Base-by-base conservation (phyloP, 768 basidiomycete species). In the Kwoniella mangroviensis region DNA sequence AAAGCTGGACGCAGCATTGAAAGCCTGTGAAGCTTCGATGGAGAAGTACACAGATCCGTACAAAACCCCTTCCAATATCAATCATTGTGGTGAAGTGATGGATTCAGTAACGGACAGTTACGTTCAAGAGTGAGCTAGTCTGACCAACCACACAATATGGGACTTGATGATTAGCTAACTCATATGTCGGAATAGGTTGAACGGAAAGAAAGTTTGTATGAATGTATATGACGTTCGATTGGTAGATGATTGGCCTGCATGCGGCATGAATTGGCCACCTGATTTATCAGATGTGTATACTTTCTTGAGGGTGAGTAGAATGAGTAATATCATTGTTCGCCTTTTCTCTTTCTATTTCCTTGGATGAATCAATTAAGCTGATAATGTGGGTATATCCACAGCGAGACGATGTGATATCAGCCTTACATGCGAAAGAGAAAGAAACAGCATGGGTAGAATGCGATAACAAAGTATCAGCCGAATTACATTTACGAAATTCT, bases 191-290 rank as follows among this genome's bases (percentile, higher is more conserved):
- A 10, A 21, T 74, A 94, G 92, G 45, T 85, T 89, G 52, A 86
- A 92, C 62, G 92, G 89, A 12, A 84, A 86, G 72, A 84, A 86
- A 28, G 90, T 89, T 84, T 99, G 97, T 80, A 85, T 95, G 70
- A 99, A 99, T 81, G 89, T 98, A 49, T 99, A 99, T 75, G 97
- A 99, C 79, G 88, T 98, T 15, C 91, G 97, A 26, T 84, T 91
- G n/a, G 89, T 92, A 65, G 97, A 99, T 80, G 87, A 87, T 13
- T 84, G 81, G 43, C 97, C 97, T 19, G 90, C 89, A 0, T 99
- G 97, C 82, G 97, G 96, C 2, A 92, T 96, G 93, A 96, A 94
- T 84, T 99, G 95, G 96, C 96, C 95, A 7, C 90, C 90, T 42
- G 93, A 94, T 77, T 88, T 98, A 58, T 82, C 86, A 3, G 87